Evolutionary conservation across 2,329 filamentous ascomycete genomes (phyloP).

Genomic region (Claviceps fusiformis): DNA sequence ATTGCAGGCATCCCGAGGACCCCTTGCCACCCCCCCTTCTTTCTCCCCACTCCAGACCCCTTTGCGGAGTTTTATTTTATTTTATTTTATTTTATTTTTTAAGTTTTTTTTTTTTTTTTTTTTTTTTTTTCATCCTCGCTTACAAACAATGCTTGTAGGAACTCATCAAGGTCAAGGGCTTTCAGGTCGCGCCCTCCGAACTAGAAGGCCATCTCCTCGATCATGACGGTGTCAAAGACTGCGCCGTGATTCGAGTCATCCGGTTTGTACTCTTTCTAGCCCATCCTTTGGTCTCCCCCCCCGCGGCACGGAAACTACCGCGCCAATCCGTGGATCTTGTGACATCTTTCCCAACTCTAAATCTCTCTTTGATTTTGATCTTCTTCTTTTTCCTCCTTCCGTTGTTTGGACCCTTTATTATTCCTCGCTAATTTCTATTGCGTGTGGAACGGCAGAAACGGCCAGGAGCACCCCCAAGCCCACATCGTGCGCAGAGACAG

Average conservation of each 20-base stretch:
- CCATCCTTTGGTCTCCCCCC: too few relatives aligned
- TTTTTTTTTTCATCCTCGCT: slow-evolving; percentile 35
- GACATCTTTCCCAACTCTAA: too few relatives aligned
- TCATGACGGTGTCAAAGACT: slow-evolving; percentile 57
- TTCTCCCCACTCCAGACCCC: too few relatives aligned
- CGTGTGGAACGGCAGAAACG: not conserved
- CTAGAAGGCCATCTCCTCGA: slow-evolving; percentile 62
- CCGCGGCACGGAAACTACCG: too few relatives aligned
- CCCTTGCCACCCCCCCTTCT: too few relatives aligned
- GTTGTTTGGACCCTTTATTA: not conserved
- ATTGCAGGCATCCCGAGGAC: slow-evolving; percentile 27
- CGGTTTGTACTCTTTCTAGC: not conserved
- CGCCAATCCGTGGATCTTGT: too few relatives aligned
- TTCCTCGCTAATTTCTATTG: not conserved
- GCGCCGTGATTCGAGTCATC: slow-evolving; percentile 45
- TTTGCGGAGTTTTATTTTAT: too few relatives aligned
- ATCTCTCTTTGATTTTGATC: too few relatives aligned
- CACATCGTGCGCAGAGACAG: not conserved
- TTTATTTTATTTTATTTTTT: too few relatives aligned
- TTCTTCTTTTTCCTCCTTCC: not conserved
- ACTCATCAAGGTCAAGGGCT: slow-evolving; percentile 66
- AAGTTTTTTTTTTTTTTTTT: too few relatives aligned
- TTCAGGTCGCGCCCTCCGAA: slow-evolving; percentile 69
- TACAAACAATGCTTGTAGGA: slow-evolving; percentile 58
- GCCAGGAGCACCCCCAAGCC: slow-evolving; percentile 34